Evolutionary conservation across 208 protist species (phyloP), one percentile per base, ranked within the genome.

Genomic region (Leishmania lainsoni): DNA sequence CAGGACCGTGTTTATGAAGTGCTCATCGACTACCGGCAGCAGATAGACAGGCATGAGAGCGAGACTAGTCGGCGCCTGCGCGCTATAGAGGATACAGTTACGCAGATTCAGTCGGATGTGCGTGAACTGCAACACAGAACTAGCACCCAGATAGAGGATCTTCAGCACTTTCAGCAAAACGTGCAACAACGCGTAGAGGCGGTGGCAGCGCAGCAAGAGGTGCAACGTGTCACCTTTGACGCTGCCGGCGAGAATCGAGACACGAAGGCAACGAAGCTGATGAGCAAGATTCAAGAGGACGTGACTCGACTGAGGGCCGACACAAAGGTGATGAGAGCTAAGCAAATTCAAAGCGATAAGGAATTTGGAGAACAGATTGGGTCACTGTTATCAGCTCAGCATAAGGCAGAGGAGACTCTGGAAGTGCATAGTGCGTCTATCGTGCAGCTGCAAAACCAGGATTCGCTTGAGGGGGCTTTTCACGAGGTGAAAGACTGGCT

Each of bases 401-500:
- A 81, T 39, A 56, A 63, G n/a, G 20, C 80, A 1, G 76, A 83
- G 14, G 45, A 78, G 61, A 71, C 78, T 22, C 49, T 92, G 39
- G 77, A 89, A 75, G 78, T 71, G 17, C 89, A 94, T 39, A 78
- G 82, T 39, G 80, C 87, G 51, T 79, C 75, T 42, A 78, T 94
- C 3, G 69, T 84, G n/a, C 80, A 86, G 54, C 75, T 89, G 56
- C 86, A 90, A 35, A 83, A 73, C 16, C 58, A 93, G 51, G 82
- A 84, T 72, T 88, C 87, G 1, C 74, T 94, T 17, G 88, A 95
- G 51, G 83, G 86, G 0, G 79, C 88, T 0, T 96, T 95, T 85
- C 76, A 90, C 29, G 94, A 97, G 73, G 82, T 97, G 75, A 94
- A 94, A 76, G 94, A 96, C 77, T 97, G 94, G 92, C 83, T 97